These are phyloP conservation scores for Solanum ahanhuiri DNA, from an alignment of 257 asterid genomes.

Conservation along the genomic window DNA sequence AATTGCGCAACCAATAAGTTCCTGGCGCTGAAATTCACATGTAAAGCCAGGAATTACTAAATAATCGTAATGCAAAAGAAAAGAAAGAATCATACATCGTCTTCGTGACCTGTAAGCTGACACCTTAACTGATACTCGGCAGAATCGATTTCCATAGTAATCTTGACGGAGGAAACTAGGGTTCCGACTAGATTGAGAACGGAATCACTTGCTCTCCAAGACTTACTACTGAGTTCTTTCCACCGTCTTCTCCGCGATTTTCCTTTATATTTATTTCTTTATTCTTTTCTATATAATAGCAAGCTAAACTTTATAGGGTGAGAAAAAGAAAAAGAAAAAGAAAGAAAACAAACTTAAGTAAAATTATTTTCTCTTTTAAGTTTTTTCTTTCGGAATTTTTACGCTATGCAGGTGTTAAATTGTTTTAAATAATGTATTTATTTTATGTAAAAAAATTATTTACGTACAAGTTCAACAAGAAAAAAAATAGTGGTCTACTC, in stretches of 20 bases:
- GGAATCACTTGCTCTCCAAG: conserved; percentile 8
- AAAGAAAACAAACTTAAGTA: no score
- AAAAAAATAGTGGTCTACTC: no score
- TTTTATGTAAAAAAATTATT: no score
- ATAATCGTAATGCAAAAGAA: neutral
- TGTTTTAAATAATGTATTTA: no score
- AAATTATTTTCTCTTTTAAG: no score
- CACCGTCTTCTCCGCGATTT: neutral
- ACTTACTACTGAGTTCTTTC: neutral
- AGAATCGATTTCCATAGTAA: conserved; percentile 62
- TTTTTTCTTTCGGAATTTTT: no score
- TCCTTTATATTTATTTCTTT: neutral
- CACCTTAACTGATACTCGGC: conserved; percentile 65
- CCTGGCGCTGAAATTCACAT: neutral
- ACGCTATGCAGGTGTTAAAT: no score
- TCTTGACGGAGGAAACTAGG: conserved; percentile 3
- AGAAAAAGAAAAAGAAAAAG: no score
- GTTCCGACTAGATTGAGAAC: neutral
- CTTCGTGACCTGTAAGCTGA: conserved; percentile 91
- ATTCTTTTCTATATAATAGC: neutral
- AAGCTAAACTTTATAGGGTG: neutral
- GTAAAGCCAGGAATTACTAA: neutral
- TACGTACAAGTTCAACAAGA: neutral
- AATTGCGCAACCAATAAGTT: neutral
- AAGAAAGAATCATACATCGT: conserved; percentile 45